phyloP scores from a whole-genome alignment of 2,329 filamentous ascomycete species.

The Passalora sequoiae region DNA sequence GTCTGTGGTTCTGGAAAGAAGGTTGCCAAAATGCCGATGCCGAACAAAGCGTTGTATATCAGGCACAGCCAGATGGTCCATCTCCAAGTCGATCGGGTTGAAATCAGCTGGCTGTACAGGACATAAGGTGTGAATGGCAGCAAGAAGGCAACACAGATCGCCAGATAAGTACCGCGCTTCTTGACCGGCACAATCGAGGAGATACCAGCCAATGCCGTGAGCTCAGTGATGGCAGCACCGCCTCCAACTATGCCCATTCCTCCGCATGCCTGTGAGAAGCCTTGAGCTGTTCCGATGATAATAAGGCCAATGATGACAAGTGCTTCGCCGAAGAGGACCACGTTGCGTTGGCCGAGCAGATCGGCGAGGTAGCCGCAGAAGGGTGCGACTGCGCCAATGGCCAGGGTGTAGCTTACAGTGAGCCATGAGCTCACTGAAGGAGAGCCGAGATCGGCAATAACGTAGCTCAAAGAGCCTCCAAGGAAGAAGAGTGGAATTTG shows the following conservation, averaged over 20 bases:
- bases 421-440: conserved; percentile 12
- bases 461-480: conserved; percentile 10
- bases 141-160: conserved; percentile 11
- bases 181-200: conserved; percentile 13
- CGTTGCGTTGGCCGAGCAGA: conserved; percentile 12
- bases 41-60: conserved; percentile 46
- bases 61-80: conserved; percentile 12
- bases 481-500: conserved; percentile 16
- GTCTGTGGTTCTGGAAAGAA: conserved; percentile 12
- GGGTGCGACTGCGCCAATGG: conserved; percentile 14
- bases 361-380: conserved; percentile 18
- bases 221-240: conserved; percentile 15
- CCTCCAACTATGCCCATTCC: conserved; percentile 13
- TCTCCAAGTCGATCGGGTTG: conserved; percentile 10
- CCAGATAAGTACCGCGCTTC: conserved; percentile 13
- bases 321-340: conserved; percentile 10
- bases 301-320: conserved; percentile 10
- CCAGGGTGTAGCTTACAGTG: conserved; percentile 13
- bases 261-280: conserved; percentile 11
- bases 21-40: conserved; percentile 40
- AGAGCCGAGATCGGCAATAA: conserved; percentile 13
- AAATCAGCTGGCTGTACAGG: conserved; percentile 16
- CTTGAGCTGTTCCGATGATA: conserved; percentile 12
- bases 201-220: conserved; percentile 15
- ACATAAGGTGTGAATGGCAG: conserved; percentile 16